Evolutionary conservation across 2,329 filamentous ascomycete species (phyloP).

Genomic region (Arthrobotrys sinensis): DNA sequence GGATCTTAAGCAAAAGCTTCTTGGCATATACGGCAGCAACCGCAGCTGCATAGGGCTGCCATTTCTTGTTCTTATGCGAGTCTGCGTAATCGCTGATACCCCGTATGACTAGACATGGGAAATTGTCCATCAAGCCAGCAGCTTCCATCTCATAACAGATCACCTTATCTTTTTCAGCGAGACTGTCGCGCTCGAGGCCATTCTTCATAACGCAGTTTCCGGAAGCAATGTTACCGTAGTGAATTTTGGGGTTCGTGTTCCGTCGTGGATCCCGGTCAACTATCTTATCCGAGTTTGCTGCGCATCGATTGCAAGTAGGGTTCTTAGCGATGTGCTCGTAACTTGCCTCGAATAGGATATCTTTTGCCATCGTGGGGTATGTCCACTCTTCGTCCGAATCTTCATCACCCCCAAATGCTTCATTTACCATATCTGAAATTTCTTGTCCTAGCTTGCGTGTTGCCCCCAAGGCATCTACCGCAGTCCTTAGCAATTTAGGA

Average conservation of each 20-base stretch:
- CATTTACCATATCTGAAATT: too few species aligned
- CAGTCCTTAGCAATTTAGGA: too few species aligned
- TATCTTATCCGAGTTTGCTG: background rate
- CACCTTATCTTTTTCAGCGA: background rate
- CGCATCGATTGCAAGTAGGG: background rate
- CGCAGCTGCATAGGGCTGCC: slow-evolving; percentile 16
- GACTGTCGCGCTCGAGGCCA: background rate
- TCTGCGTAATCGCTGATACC: slow-evolving; percentile 31
- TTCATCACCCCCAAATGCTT: too few species aligned
- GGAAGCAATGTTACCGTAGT: slow-evolving; percentile 28
- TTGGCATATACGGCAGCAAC: slow-evolving; percentile 21
- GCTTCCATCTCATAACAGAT: slow-evolving; percentile 30
- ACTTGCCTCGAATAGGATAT: background rate
- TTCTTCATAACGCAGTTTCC: slow-evolving; percentile 12
- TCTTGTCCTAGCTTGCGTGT: too few species aligned
- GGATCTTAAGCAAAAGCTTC: background rate
- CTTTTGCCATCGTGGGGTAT: background rate
- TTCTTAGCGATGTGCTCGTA: slow-evolving; percentile 13
- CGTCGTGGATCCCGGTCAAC: background rate
- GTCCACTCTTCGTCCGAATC: too few species aligned
- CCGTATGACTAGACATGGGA: slow-evolving; percentile 15
- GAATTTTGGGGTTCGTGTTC: background rate
- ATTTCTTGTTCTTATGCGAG: slow-evolving; percentile 24
- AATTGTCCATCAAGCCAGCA: slow-evolving; percentile 2
- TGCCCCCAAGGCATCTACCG: too few species aligned